A percentile compares a stretch with the other conserved stretches of the same genome.
phyloP scores from a whole-genome alignment of 306 rosid species.

The Cucurbita moschata region DNA sequence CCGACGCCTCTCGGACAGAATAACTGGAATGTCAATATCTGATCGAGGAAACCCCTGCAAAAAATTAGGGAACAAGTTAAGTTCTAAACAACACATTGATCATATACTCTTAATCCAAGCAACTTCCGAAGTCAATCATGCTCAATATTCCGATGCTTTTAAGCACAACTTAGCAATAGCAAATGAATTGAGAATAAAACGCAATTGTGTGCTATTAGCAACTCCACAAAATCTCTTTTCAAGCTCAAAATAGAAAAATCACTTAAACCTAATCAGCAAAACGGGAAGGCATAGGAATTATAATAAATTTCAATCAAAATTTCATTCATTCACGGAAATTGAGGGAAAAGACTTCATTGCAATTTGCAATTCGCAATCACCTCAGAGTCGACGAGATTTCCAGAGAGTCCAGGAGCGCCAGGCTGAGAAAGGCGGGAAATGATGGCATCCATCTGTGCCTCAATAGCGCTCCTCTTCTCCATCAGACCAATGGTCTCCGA shows the following conservation, averaged over 20 bases:
- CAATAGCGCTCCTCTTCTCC: constrained; percentile 51
- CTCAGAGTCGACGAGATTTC: constrained; percentile 57
- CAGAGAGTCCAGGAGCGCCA: constrained; percentile 82
- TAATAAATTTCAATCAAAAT: background rate
- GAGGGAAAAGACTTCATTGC: background rate
- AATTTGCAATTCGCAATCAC: constrained; percentile 9
- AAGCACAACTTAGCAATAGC: background rate
- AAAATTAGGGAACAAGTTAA: background rate
- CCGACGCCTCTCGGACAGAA: constrained; percentile 59
- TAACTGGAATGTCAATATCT: constrained; percentile 58
- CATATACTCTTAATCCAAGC: background rate
- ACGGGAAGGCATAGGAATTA: background rate
- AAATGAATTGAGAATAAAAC: background rate
- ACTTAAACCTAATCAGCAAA: background rate
- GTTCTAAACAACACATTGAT: background rate
- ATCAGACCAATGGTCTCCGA: constrained; percentile 57
- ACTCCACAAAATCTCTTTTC: background rate
- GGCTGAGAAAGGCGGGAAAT: constrained; percentile 56
- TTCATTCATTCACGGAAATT: background rate
- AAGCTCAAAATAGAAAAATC: background rate
- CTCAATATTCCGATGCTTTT: background rate
- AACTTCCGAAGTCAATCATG: background rate
- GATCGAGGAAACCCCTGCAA: constrained; percentile 81
- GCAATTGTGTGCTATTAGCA: background rate
- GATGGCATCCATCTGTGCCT: constrained; percentile 66